These are phyloP conservation scores for Aureobasidium sp. DNA, from an alignment of 2,329 filamentous ascomycete species.

Conservation along the genomic window DNA sequence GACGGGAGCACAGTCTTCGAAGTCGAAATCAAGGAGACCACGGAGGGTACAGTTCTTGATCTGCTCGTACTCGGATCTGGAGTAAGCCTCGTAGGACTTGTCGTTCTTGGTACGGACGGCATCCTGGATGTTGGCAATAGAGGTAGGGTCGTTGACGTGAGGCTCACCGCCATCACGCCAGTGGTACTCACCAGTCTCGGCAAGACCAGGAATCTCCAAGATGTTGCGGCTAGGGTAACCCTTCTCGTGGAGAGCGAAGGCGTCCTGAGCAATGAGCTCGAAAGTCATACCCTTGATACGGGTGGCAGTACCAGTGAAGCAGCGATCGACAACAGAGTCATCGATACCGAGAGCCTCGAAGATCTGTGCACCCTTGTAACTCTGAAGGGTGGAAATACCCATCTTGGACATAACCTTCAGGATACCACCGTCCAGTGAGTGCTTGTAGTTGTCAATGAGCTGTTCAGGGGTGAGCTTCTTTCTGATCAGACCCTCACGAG, in stretches of 20 bases:
- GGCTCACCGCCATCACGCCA: conserved; percentile 95
- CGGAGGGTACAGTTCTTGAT: conserved; percentile 95
- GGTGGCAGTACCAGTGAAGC: conserved; percentile 89
- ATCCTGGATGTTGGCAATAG: conserved; percentile 95
- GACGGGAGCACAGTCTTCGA: conserved; percentile 74
- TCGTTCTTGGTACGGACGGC: conserved; percentile 95
- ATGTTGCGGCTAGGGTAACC: conserved; percentile 79
- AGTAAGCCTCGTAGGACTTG: conserved; percentile 97
- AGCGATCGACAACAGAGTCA: conserved; percentile 83
- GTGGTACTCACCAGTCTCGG: conserved; percentile 94
- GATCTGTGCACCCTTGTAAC: conserved; percentile 96
- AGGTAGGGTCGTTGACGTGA: conserved; percentile 89
- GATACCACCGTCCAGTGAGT: conserved; percentile 92
- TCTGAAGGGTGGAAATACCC: conserved; percentile 94
- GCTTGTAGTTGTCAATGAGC: conserved; percentile 92
- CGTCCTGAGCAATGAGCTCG: conserved; percentile 86
- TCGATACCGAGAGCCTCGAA: conserved; percentile 94
- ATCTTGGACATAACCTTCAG: conserved; percentile 99
- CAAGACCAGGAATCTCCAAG: conserved; percentile 65
- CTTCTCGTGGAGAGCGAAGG: conserved; percentile 88
- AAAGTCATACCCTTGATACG: conserved; percentile 93
- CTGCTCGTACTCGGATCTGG: conserved; percentile 83
- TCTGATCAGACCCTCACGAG: conserved; percentile 83
- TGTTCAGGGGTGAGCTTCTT: conserved; percentile 76
- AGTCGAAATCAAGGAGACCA: conserved; percentile 92